Conservation (phyloP, 2,329 filamentous ascomycete species). For the Trichophyton simii region DNA sequence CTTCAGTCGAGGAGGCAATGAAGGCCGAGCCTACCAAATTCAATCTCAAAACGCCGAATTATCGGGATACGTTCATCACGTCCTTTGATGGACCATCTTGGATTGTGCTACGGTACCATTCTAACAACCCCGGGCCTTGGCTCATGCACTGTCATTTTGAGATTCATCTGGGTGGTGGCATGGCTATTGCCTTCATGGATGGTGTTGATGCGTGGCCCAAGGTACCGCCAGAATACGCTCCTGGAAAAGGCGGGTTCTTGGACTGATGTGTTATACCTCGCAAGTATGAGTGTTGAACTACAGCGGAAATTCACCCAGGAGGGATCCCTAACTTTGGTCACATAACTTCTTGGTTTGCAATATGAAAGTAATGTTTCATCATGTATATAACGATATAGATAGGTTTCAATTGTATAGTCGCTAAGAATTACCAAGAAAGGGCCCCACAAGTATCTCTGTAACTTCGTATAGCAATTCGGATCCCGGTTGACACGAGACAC, state of each 20-base stretch:
- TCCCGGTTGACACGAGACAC: too few relatives aligned
- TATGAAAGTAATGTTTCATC: too few relatives aligned
- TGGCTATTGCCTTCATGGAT: constrained; percentile 38
- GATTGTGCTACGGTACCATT: constrained; percentile 36
- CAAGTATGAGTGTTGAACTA: too few relatives aligned
- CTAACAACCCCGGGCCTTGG: constrained; percentile 36
- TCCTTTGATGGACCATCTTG: constrained; percentile 25
- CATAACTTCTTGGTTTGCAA: too few relatives aligned
- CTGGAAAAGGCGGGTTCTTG: background rate
- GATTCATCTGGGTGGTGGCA: constrained; percentile 37
- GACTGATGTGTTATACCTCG: background rate
- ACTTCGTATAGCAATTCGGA: too few relatives aligned
- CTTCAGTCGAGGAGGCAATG: constrained; percentile 30
- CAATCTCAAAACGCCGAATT: constrained; percentile 33
- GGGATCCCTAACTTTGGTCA: too few relatives aligned
- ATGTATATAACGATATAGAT: too few relatives aligned
- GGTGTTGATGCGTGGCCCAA: constrained; percentile 36
- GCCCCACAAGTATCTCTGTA: too few relatives aligned
- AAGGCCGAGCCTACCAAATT: constrained; percentile 30
- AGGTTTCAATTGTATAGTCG: too few relatives aligned
- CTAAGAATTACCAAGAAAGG: too few relatives aligned
- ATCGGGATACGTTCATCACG: constrained; percentile 30
- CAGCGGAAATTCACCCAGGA: too few relatives aligned
- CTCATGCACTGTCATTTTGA: constrained; percentile 42
- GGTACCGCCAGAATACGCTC: constrained; percentile 7